Conservation (phyloP, 208 protist genomes). For the Phytomonas francai region DNA sequence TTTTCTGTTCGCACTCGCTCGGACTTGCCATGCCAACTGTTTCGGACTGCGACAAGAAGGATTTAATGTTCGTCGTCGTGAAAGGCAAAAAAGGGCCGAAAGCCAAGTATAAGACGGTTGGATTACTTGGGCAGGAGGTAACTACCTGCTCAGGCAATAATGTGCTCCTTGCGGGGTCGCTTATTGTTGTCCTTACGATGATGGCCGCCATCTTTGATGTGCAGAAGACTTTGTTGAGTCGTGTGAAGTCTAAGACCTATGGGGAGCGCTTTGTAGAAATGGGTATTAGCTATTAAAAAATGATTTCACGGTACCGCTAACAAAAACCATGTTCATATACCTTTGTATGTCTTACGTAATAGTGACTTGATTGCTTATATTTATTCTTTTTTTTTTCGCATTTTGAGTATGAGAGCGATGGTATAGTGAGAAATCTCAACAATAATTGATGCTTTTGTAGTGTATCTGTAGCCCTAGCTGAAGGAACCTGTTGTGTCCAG, state of each 20-base stretch:
- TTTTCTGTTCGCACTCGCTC: constrained; percentile 56
- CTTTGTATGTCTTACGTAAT: no score
- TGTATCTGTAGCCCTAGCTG: no score
- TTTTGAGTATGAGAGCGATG: no score
- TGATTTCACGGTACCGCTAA: neutral
- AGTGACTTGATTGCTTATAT: no score
- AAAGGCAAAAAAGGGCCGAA: no score
- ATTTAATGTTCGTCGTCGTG: constrained; percentile 5
- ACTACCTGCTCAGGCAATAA: constrained; percentile 36
- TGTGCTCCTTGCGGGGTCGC: constrained; percentile 43
- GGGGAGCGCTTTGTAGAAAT: constrained; percentile 79
- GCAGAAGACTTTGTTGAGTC: constrained; percentile 63
- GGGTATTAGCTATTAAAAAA: constrained; percentile 63
- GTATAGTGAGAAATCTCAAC: no score
- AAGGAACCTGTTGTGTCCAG: no score
- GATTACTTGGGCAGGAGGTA: constrained; percentile 44
- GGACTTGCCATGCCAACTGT: constrained; percentile 51
- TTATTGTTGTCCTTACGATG: constrained; percentile 51
- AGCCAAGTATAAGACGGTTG: no score
- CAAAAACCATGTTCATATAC: neutral
- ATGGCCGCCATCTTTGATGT: constrained; percentile 73
- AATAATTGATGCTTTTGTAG: no score
- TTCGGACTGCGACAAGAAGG: constrained; percentile 35
- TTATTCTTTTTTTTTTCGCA: no score
- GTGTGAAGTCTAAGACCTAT: constrained; percentile 80